phyloP scores from a whole-genome alignment of 2,329 filamentous ascomycete genomes.

The Ceratocystiopsis brevicomis region DNA sequence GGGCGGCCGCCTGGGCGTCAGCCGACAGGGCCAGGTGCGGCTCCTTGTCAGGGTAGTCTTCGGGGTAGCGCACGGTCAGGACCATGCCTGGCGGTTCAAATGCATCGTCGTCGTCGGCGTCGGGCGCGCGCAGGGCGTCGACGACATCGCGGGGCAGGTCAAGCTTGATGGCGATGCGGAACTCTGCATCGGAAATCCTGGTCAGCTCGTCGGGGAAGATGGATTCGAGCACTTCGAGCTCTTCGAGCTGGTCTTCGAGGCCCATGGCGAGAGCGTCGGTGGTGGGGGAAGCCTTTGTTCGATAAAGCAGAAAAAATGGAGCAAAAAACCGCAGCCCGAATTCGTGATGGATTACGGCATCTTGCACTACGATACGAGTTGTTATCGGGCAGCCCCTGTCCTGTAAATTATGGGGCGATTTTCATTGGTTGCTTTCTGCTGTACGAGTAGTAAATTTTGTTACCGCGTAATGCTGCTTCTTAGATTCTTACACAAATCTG shows the following conservation, averaged over 20 bases:
- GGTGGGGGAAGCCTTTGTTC: too few species aligned
- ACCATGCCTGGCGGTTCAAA: slow-evolving; percentile 52
- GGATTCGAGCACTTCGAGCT: slow-evolving; percentile 92
- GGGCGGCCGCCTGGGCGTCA: slow-evolving; percentile 35
- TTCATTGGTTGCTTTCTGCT: too few species aligned
- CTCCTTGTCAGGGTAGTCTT: slow-evolving; percentile 72
- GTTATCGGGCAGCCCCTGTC: too few species aligned
- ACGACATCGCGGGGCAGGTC: slow-evolving; percentile 45
- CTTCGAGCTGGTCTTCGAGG: slow-evolving; percentile 79
- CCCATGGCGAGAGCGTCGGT: slow-evolving; percentile 27
- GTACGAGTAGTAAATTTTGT: too few species aligned
- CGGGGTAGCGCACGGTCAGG: slow-evolving; percentile 76
- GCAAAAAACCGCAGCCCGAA: too few species aligned
- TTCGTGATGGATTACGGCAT: too few species aligned
- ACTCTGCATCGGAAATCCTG: slow-evolving; percentile 86
- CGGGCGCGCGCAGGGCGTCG: too few species aligned
- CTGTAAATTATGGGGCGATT: too few species aligned
- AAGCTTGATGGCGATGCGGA: slow-evolving; percentile 67
- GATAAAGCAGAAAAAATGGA: too few species aligned
- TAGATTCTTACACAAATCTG: too few species aligned
- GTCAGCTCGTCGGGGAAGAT: slow-evolving; percentile 97
- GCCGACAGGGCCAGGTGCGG: slow-evolving; percentile 60
- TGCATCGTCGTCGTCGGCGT: slow-evolving; percentile 32
- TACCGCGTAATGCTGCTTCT: too few species aligned
- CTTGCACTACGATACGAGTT: too few species aligned